Conservation (phyloP, 179 eudicot genomes). For the Heliamphora pulchella region DNA sequence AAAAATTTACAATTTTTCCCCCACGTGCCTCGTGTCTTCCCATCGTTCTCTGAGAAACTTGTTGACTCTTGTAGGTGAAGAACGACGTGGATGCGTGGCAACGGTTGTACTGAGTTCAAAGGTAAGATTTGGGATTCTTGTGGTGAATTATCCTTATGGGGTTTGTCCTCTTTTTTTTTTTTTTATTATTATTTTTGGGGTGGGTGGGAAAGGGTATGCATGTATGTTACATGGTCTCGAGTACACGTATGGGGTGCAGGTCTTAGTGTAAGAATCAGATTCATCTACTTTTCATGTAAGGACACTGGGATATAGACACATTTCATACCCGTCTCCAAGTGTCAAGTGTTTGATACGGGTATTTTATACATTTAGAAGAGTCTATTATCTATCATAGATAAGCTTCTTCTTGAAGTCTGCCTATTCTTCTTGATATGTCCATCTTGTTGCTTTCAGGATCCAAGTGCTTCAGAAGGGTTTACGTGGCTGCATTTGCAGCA, state of each 20-base stretch:
- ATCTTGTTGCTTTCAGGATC: slow-evolving; percentile 35
- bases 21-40: not conserved
- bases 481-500: slow-evolving; percentile 80
- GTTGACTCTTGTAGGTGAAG: slow-evolving; percentile 46
- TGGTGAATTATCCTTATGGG: not conserved
- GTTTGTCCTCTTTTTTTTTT: not conserved
- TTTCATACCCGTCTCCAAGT: too few species aligned
- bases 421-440: not conserved
- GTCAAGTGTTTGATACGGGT: too few species aligned
- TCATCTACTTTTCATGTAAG: too few species aligned
- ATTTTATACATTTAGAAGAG: too few species aligned
- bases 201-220: too few species aligned
- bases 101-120: slow-evolving; percentile 56
- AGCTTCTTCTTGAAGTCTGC: not conserved
- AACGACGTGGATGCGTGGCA: slow-evolving; percentile 46
- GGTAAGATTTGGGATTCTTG: slow-evolving; percentile 31
- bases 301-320: too few species aligned
- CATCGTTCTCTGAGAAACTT: slow-evolving; percentile 2
- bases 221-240: too few species aligned
- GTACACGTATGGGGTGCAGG: too few species aligned
- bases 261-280: too few species aligned
- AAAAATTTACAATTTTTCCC: not conserved
- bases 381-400: not conserved
- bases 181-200: too few species aligned
- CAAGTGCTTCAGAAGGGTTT: slow-evolving; percentile 43